Evolutionary conservation across 192 early-diverging fungal species (phyloP).

Genomic region (Backusella mclennaniae): DNA sequence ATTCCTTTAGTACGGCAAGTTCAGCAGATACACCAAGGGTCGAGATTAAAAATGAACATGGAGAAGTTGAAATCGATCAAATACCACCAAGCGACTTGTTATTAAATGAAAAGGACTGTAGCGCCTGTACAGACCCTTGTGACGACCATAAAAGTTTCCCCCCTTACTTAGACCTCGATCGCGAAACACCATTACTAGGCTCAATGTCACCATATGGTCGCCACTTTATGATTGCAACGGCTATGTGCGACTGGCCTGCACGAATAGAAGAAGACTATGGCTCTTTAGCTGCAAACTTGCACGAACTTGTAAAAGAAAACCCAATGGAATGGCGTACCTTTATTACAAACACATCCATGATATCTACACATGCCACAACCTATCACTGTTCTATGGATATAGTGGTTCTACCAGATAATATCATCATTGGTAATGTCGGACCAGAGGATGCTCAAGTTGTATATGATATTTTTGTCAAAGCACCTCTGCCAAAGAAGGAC

Average conservation of each 20-base stretch:
- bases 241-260: slow-evolving; percentile 45
- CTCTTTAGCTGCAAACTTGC: slow-evolving; percentile 41
- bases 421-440: slow-evolving; percentile 50
- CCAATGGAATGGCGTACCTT: slow-evolving; percentile 34
- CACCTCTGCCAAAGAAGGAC: slow-evolving; percentile 12
- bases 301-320: slow-evolving; percentile 5
- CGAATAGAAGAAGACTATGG: slow-evolving; percentile 50
- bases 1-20: background rate
- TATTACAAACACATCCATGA: slow-evolving; percentile 47
- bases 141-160: slow-evolving; percentile 49
- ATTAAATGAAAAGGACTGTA: slow-evolving; percentile 34
- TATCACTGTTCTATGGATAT: slow-evolving; percentile 35
- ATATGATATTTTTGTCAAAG: slow-evolving; percentile 41
- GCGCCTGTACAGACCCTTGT: slow-evolving; percentile 45
- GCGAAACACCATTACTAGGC: slow-evolving; percentile 37
- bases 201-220: slow-evolving; percentile 53
- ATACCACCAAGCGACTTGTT: slow-evolving; percentile 22
- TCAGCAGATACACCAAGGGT: background rate
- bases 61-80: slow-evolving; percentile 26
- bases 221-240: slow-evolving; percentile 57
- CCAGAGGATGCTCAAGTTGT: slow-evolving; percentile 39
- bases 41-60: background rate
- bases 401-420: slow-evolving; percentile 52
- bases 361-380: slow-evolving; percentile 25
- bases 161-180: slow-evolving; percentile 52